These are phyloP conservation scores for Penicillium sp. DNA, from an alignment of 2,329 filamentous ascomycete species.

Conservation along the genomic window DNA sequence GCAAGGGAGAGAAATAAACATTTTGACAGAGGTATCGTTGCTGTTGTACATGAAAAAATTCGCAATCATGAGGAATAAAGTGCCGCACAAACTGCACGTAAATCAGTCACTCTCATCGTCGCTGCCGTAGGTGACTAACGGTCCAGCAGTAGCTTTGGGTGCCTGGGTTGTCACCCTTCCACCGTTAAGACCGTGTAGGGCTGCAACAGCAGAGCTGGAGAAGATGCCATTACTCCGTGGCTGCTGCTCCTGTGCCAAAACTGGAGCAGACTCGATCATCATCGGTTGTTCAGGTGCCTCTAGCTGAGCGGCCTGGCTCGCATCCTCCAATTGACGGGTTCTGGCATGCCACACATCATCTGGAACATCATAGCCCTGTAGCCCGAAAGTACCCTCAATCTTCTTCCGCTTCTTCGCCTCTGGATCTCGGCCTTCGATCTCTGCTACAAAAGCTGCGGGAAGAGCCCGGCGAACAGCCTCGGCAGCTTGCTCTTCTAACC, in stretches of 20 bases:
- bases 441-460: constrained; percentile 84
- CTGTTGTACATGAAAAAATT: constrained; percentile 33
- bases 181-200: constrained; percentile 60
- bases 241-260: constrained; percentile 21
- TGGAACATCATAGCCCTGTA: constrained; percentile 89
- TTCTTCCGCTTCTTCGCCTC: constrained; percentile 84
- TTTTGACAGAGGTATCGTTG: constrained; percentile 32
- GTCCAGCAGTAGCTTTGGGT: constrained; percentile 52
- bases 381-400: constrained; percentile 81
- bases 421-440: constrained; percentile 88
- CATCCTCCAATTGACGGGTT: constrained; percentile 66
- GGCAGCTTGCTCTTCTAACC: constrained; percentile 92
- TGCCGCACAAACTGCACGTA: constrained; percentile 1
- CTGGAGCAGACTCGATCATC: constrained; percentile 47
- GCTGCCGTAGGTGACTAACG: constrained; percentile 84
- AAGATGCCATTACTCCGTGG: constrained; percentile 65
- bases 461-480: constrained; percentile 86
- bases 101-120: constrained; percentile 71
- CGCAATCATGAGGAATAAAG: constrained; percentile 11
- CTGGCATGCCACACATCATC: constrained; percentile 91
- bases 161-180: constrained; percentile 45
- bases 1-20: constrained; percentile 4
- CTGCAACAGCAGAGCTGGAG: constrained; percentile 76
- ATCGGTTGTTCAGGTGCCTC: constrained; percentile 48
- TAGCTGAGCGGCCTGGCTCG: constrained; percentile 59